Base-by-base conservation (phyloP, 768 basidiomycete genomes). In the Gyrodon lividus region DNA sequence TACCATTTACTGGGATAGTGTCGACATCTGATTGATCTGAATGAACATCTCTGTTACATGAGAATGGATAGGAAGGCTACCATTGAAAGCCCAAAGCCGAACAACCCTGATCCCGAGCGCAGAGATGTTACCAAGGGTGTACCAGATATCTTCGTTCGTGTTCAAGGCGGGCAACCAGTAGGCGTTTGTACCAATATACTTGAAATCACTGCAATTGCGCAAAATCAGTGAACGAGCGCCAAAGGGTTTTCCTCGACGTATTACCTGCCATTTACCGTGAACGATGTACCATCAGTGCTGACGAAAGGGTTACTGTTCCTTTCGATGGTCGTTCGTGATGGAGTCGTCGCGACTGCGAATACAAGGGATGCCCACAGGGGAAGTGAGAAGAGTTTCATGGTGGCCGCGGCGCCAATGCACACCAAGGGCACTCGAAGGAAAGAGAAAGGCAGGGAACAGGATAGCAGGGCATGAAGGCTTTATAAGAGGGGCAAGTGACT, bases 81-180 rank as follows among this genome's bases (percentile, higher is more conserved):
- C 86, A 67, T 87, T 87, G 66, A 87, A 88, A 16, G 77, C 87
- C 87, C 87, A 89, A 4, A 80, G 72, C 37, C 86, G 75, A 24
- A 87, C 78, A 19, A 83, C 83, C 34, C 71, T 80, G 56, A 84
- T 74, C 7, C 81, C 82, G 12, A 72, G 64, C 2, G 75, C 73
- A 12, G 79, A 76, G 48, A 89, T 84, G 54, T 79, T 81, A 2
- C 72, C 74, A 31, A 89, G 64, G 3, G 84, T 82, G 43, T 71
- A 59, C 62, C 77, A 72, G 40, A 89, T 81, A 59, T 89, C 86
- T 39, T 71, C 62, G 42, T 77, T 64, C 23, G 72, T 63, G 60
- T 84, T 83, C 30, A 88, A 62, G 37, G 72, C 66, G 26, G 77
- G 67, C 30, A 89, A 60, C 87, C 86, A 89, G 67, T 87, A 87